Evolutionary conservation across 371 early-diverging fungal genomes (phyloP).

Genomic region (Mortierella sp.): DNA sequence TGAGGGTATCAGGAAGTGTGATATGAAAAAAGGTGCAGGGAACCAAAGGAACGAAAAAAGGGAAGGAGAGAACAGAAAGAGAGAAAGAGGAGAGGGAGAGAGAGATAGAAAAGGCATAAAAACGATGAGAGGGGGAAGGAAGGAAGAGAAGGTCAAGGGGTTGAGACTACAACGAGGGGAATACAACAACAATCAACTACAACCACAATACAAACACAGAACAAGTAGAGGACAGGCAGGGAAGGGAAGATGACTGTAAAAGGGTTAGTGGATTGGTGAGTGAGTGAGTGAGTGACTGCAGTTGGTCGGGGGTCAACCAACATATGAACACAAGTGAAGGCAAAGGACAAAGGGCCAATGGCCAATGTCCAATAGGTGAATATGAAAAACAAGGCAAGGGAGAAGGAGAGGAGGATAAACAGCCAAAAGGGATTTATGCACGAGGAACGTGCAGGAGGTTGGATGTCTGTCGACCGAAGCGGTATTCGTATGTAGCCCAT

Average conservation of each 20-base stretch:
- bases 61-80: not conserved
- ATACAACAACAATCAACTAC: not conserved
- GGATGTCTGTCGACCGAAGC: not conserved
- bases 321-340: too few species aligned
- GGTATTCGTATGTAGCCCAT: not conserved
- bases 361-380: not conserved
- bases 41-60: conserved; percentile 19
- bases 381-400: not conserved
- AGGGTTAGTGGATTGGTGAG: not conserved
- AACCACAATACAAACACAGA: not conserved
- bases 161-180: conserved; percentile 4
- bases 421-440: not conserved
- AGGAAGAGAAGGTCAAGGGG: conserved; percentile 14
- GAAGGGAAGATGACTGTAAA: too few species aligned
- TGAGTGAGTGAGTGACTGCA: not conserved
- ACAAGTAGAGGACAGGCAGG: not conserved
- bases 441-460: conserved; percentile 8
- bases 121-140: not conserved
- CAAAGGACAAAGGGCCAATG: not conserved
- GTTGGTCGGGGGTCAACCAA: not conserved
- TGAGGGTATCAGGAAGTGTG: too few species aligned
- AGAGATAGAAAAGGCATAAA: not conserved
- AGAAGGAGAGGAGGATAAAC: not conserved
- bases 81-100: not conserved
- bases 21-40: too few species aligned